Base-by-base conservation (phyloP, 495 filamentous ascomycete genomes). In the Neurospora sp. region DNA sequence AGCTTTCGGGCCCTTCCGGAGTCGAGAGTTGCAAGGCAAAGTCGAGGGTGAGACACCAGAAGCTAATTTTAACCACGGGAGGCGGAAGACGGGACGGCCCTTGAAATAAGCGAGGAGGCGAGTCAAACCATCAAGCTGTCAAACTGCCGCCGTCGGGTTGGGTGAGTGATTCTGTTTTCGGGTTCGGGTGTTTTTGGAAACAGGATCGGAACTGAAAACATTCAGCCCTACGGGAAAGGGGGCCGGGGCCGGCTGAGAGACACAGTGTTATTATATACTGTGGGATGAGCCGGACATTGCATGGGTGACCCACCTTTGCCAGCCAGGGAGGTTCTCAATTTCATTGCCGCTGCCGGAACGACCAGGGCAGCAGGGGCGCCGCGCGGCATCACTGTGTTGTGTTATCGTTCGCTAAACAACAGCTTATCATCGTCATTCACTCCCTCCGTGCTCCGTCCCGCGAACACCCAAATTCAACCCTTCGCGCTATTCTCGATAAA, bases 201-300 rank as follows among this genome's bases (percentile, higher is more conserved):
- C 27, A 16, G 22, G 53, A 35, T 65, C 27, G 53, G 53, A 41
- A 70, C 22, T 41, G 38, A 68, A 68, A 68, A 12, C 4, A 12
- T 40, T 61, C 69, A 70, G 69, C 69, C 69, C 69, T 70, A 70
- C 9, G 2, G 48, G 12, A 41, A 48, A 27, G n/a, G 38, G 37
- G 40, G 16, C 20, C n/a, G 10, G 48, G 22, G 20, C 22, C 22
- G 22, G 17, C 20, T 70, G 40, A 16, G 9, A 9, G 14, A 16
- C 40, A 70, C 69, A 27, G 69, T 70, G 22, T 61, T 70, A 41
- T 61, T 61, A 71, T 37, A 71, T 53, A 44, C 68, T 61, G 61
- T 72, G 53, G 22, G 22, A n/a, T 10, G 2, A 17, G 35, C 4
- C 4, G 42, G 42, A 20, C 3, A 65, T 65, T 65, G 53, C 27